These are phyloP conservation scores for Xylaria telfairii DNA, from an alignment of 495 filamentous ascomycete genomes.

Conservation along the genomic window DNA sequence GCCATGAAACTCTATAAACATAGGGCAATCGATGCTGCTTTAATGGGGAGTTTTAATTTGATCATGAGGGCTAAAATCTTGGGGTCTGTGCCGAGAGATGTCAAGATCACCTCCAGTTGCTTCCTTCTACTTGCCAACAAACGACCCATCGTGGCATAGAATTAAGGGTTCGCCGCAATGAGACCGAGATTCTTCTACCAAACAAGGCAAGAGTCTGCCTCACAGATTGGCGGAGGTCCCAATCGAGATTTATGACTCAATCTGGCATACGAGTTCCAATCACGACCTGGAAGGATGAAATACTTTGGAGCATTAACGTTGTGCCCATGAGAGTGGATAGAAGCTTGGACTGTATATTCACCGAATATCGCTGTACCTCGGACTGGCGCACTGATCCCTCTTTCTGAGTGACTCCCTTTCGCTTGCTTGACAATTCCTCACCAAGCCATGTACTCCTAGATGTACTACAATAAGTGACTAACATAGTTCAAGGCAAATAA, in stretches of 20 bases:
- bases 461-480: background rate
- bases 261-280: background rate
- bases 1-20: background rate
- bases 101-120: background rate
- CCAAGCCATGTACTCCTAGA: background rate
- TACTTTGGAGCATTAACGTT: no score
- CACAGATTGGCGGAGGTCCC: background rate
- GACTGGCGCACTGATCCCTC: background rate
- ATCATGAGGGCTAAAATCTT: no score
- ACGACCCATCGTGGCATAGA: background rate
- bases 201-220: background rate
- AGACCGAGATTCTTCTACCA: background rate
- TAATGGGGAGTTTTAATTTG: background rate
- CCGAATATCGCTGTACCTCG: background rate
- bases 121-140: background rate
- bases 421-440: background rate
- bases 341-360: background rate
- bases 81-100: background rate
- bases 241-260: background rate
- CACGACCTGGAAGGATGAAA: background rate
- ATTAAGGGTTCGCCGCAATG: background rate
- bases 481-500: background rate
- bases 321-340: background rate
- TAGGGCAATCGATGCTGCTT: background rate
- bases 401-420: background rate